Conservation (phyloP, 208 protist genomes). For the Leishmania lainsoni region DNA sequence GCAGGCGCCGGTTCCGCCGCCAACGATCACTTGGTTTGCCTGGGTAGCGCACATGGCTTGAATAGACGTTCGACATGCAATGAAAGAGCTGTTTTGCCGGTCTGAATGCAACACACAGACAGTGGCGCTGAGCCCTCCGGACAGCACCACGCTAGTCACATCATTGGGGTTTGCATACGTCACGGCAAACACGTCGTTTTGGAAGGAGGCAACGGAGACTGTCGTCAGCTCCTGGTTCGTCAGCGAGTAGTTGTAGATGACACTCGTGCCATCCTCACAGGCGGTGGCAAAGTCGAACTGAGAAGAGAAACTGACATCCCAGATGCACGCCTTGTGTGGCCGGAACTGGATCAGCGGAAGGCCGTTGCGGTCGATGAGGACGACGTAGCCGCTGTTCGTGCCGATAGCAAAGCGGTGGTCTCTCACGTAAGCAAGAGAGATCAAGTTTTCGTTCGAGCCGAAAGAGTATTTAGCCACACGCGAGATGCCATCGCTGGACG, state of each 20-base stretch:
- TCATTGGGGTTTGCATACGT: slow-evolving; percentile 77
- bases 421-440: slow-evolving; percentile 82
- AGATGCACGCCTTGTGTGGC: slow-evolving; percentile 88
- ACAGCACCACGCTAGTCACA: slow-evolving; percentile 79
- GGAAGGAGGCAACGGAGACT: slow-evolving; percentile 85
- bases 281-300: slow-evolving; percentile 88
- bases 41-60: slow-evolving; percentile 84
- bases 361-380: slow-evolving; percentile 83
- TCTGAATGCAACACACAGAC: slow-evolving; percentile 90
- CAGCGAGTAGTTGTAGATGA: slow-evolving; percentile 90
- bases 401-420: slow-evolving; percentile 87
- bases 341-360: slow-evolving; percentile 90
- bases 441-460: slow-evolving; percentile 87
- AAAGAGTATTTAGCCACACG: slow-evolving; percentile 86
- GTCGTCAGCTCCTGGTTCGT: slow-evolving; percentile 71
- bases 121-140: slow-evolving; percentile 82
- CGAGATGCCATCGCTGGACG: slow-evolving; percentile 63
- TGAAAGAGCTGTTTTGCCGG: slow-evolving; percentile 84
- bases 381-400: slow-evolving; percentile 88
- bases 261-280: slow-evolving; percentile 85
- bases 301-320: slow-evolving; percentile 85
- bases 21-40: slow-evolving; percentile 71
- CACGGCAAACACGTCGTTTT: slow-evolving; percentile 89
- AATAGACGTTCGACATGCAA: slow-evolving; percentile 80
- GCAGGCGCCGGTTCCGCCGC: slow-evolving; percentile 80